Base-by-base conservation (phyloP, 148 eudicot species). In the Rhododendron griersonianum region DNA sequence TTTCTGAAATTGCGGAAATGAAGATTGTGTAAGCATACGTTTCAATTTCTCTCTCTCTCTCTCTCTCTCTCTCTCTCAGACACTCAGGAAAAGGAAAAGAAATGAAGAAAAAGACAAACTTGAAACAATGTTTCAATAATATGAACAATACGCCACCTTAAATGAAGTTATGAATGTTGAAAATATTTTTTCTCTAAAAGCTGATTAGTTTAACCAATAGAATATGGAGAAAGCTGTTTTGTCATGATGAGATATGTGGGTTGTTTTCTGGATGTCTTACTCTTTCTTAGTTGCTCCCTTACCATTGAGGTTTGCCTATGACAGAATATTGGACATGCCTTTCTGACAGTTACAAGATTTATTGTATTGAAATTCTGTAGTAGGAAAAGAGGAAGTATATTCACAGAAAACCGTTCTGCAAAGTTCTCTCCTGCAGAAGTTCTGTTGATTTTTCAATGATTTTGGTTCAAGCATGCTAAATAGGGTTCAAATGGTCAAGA, bases 1-100 rank as follows among this genome's bases (percentile, higher is more conserved):
- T 95, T 86, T 91, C 97, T 23, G 98, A 98, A 86, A 95, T 98
- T 90, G 95, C 98, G 82, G 98, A 98, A 90, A 98, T 95, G 98
- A 98, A 93, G 91, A 98, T 98, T 86, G 93, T 98, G 99, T 98
- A 94, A 94, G 98, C 71, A 35, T 81, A 48, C 33, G 0, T 55
- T 35, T 18, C 47, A n/a, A 7, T 28, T 41, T 30, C 14, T 48
- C 73, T n/a, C 73, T 65, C 73, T 65, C 73, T 78, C 47, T 63
- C 69, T 63, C 69, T 63, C 69, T 67, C 73, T 63, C 28, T 63
- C 69, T 63, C 69, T 61, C 69, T 61, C 13, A 6, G 67, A 61
- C 67, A 19, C 25, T 63, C 3, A 23, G 28, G 71, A 63, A 63
- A 9, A 65, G 71, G 74, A 25, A 67, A 69, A 28, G 35, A 30